phyloP scores from a whole-genome alignment of 495 filamentous ascomycete genomes.

The Apodospora peruviana region DNA sequence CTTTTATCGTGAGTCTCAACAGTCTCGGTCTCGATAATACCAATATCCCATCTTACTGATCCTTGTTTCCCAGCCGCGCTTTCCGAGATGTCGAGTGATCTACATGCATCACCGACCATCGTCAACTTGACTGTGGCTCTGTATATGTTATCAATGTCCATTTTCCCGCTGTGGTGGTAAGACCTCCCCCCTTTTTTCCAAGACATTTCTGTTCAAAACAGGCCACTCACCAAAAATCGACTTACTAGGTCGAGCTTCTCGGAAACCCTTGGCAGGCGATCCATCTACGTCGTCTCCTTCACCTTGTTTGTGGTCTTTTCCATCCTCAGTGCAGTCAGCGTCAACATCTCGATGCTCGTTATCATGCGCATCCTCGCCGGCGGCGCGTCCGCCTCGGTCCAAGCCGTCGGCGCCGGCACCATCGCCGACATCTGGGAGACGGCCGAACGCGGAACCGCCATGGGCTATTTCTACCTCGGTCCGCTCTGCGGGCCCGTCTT shows the following conservation, averaged over 20 bases:
- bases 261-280: constrained; percentile 74
- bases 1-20: neutral
- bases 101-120: constrained; percentile 60
- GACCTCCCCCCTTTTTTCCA: neutral
- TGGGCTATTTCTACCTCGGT: constrained; percentile 89
- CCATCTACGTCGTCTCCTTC: constrained; percentile 83
- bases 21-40: no score
- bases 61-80: neutral
- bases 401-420: constrained; percentile 88
- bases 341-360: constrained; percentile 78
- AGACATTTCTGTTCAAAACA: neutral
- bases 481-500: constrained; percentile 81
- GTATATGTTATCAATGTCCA: constrained; percentile 84
- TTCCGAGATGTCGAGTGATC: constrained; percentile 48
- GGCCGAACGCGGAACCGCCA: constrained; percentile 74
- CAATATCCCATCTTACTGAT: neutral
- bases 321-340: constrained; percentile 64
- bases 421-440: constrained; percentile 90
- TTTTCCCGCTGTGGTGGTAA: constrained; percentile 90
- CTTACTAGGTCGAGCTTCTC: constrained; percentile 74
- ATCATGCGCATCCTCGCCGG: constrained; percentile 78
- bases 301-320: constrained; percentile 74
- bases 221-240: no score
- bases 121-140: constrained; percentile 77
- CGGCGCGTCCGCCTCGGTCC: constrained; percentile 80